Conservation (phyloP, 768 basidiomycete genomes). For the Mycena filopes region DNA sequence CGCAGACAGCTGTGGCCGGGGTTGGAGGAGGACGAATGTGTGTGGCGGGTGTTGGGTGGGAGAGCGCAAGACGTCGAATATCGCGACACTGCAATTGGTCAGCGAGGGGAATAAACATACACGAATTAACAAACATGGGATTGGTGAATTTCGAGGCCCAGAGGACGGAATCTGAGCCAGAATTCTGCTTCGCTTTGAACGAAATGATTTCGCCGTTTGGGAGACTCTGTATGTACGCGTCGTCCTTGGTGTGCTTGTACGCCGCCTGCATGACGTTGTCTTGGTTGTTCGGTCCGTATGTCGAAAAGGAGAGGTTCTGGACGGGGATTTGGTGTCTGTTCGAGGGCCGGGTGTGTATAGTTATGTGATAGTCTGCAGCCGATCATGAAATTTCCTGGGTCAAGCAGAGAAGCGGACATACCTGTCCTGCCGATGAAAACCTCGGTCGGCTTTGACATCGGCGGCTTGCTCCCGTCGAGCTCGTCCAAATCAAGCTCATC, state of each 20-base stretch:
- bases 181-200: slow-evolving; percentile 59
- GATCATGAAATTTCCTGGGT: not conserved
- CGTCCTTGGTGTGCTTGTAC: slow-evolving; percentile 83
- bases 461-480: slow-evolving; percentile 61
- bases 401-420: slow-evolving; percentile 34
- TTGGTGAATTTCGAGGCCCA: slow-evolving; percentile 71
- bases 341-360: slow-evolving; percentile 74
- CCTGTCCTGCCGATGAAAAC: slow-evolving; percentile 65
- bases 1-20: slow-evolving; percentile 78
- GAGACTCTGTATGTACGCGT: slow-evolving; percentile 82
- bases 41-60: slow-evolving; percentile 41
- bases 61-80: slow-evolving; percentile 77
- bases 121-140: slow-evolving; percentile 67
- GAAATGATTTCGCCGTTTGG: slow-evolving; percentile 84
- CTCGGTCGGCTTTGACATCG: slow-evolving; percentile 51
- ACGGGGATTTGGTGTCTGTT: slow-evolving; percentile 51
- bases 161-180: slow-evolving; percentile 48
- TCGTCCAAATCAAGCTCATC: slow-evolving; percentile 67
- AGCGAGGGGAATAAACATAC: not conserved
- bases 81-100: slow-evolving; percentile 69
- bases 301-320: slow-evolving; percentile 90
- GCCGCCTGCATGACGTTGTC: slow-evolving; percentile 76
- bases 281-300: slow-evolving; percentile 93
- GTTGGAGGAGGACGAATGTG: slow-evolving; percentile 90
- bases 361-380: slow-evolving; percentile 84